These are phyloP conservation scores for Paraleonurus japonicus DNA, from an alignment of 257 asterid genomes.

Conservation along the genomic window DNA sequence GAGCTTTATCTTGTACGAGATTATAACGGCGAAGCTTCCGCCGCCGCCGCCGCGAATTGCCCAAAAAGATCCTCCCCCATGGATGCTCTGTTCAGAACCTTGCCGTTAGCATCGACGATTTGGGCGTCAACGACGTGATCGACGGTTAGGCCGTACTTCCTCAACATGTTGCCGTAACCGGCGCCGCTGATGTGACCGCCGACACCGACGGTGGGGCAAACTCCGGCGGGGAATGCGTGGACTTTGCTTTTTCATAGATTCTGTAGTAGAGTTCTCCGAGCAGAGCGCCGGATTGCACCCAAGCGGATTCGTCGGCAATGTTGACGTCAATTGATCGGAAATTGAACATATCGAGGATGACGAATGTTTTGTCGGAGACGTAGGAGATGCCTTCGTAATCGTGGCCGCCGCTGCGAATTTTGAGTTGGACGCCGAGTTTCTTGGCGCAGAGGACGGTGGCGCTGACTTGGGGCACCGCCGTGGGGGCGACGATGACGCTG, in stretches of 20 bases:
- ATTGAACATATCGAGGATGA: conserved; percentile 53
- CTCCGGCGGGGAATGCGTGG: conserved; percentile 50
- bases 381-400: conserved; percentile 60
- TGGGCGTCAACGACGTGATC: conserved; percentile 57
- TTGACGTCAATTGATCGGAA: conserved; percentile 38
- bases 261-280: conserved; percentile 59
- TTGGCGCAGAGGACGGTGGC: conserved; percentile 49
- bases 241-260: conserved; percentile 40
- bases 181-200: conserved; percentile 70
- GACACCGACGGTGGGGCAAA: conserved; percentile 58
- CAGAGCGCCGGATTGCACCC: conserved; percentile 56
- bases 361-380: conserved; percentile 37
- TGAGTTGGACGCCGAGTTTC: conserved; percentile 35
- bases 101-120: conserved; percentile 44
- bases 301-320: conserved; percentile 39
- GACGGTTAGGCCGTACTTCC: conserved; percentile 50
- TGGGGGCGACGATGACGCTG: conserved; percentile 41
- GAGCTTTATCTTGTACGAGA: conserved; percentile 41
- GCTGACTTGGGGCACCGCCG: conserved; percentile 34
- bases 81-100: conserved; percentile 35
- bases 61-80: conserved; percentile 77
- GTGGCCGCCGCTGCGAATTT: conserved; percentile 67
- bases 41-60: conserved; percentile 70
- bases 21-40: conserved; percentile 51
- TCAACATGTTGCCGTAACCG: conserved; percentile 52